These are phyloP conservation scores for Tillandsia leiboldiana DNA, from an alignment of 176 grass and related monocot species.

Conservation along the genomic window DNA sequence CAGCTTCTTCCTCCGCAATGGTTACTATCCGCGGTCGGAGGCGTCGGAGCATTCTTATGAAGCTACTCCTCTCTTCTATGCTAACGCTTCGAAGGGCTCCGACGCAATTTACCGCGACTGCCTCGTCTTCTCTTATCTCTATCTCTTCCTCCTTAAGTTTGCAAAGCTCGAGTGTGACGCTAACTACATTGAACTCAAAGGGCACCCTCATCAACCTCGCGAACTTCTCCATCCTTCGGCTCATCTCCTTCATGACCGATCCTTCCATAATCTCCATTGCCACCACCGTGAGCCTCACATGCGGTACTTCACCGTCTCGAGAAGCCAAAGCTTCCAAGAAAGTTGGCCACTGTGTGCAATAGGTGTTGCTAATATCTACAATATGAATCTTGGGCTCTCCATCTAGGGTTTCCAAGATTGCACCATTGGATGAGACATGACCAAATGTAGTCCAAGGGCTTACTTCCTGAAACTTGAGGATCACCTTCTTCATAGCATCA, in stretches of 20 bases:
- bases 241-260: constrained; percentile 12
- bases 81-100: neutral
- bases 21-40: constrained; percentile 11
- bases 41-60: constrained; percentile 1
- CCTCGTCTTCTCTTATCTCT: constrained; percentile 1
- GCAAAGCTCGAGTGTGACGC: neutral
- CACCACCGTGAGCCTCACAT: constrained; percentile 15
- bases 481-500: neutral
- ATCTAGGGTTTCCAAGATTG: constrained; percentile 5
- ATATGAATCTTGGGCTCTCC: constrained; percentile 4
- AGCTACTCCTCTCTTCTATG: neutral
- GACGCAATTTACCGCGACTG: constrained; percentile 19
- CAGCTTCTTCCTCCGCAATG: constrained; percentile 17
- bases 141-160: constrained; percentile 7
- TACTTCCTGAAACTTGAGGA: constrained; percentile 8
- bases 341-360: constrained; percentile 9
- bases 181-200: constrained; percentile 10
- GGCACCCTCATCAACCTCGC: constrained; percentile 20
- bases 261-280: neutral
- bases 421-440: constrained; percentile 7
- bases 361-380: constrained; percentile 5
- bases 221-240: constrained; percentile 17
- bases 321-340: constrained; percentile 8
- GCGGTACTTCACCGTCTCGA: constrained; percentile 7
- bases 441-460: constrained; percentile 9